phyloP scores from a whole-genome alignment of 2,329 filamentous ascomycete genomes.

The Geosmithia putterillii region DNA sequence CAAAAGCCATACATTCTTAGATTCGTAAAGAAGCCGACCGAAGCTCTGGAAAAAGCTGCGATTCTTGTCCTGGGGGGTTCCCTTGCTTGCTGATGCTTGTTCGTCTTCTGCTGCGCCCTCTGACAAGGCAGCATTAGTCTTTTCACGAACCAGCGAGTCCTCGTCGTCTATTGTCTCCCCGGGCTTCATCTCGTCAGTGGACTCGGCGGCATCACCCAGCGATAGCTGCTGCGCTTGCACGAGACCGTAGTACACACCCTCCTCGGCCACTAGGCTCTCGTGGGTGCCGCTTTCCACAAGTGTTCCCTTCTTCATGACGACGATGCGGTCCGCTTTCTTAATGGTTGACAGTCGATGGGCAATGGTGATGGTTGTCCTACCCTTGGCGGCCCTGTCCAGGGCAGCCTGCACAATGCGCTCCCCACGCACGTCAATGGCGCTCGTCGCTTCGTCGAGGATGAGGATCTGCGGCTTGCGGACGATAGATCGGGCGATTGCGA shows the following conservation, averaged over 20 bases:
- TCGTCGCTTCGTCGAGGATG: constrained; percentile 68
- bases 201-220: constrained; percentile 32
- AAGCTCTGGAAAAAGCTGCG: constrained; percentile 39
- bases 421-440: constrained; percentile 43
- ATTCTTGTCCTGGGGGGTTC: constrained; percentile 15
- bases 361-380: constrained; percentile 60
- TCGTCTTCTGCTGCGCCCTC: constrained; percentile 13
- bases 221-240: constrained; percentile 52
- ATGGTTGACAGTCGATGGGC: constrained; percentile 66
- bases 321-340: constrained; percentile 65
- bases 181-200: constrained; percentile 14
- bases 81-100: constrained; percentile 8
- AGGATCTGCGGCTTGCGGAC: constrained; percentile 59
- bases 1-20: constrained; percentile 34
- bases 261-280: constrained; percentile 50
- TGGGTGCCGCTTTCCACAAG: constrained; percentile 68
- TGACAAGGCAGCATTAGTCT: constrained; percentile 26
- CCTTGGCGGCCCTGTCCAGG: constrained; percentile 46
- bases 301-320: constrained; percentile 60
- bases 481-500: constrained; percentile 67
- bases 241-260: constrained; percentile 54
- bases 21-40: constrained; percentile 43
- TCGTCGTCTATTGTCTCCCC: constrained; percentile 27
- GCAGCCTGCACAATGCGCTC: constrained; percentile 53
- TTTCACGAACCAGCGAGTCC: constrained; percentile 27